Evolutionary conservation across 2,329 filamentous ascomycete species (phyloP).

Genomic region (Ophiostoma himal-ulmi): DNA sequence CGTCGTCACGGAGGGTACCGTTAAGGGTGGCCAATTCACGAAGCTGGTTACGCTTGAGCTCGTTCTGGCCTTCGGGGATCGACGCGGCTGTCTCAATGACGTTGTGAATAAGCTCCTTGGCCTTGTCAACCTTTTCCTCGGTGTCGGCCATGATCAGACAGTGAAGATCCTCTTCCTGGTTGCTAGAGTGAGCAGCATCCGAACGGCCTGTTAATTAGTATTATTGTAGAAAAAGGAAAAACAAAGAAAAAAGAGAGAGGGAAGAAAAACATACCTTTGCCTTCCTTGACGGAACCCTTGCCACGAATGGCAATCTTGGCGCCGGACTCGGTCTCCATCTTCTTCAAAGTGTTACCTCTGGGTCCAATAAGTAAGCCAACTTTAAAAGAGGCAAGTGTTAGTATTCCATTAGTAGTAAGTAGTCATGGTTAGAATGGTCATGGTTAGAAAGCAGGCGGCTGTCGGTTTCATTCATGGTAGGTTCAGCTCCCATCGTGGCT

Average conservation of each 20-base stretch:
- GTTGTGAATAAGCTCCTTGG: constrained; percentile 96
- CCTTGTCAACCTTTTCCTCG: constrained; percentile 99
- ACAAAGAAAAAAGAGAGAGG: background rate
- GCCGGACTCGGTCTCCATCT: constrained; percentile 95
- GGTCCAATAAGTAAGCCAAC: constrained; percentile 99
- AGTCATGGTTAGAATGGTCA: constrained; percentile 22
- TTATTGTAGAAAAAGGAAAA: background rate
- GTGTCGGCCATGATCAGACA: constrained; percentile 99
- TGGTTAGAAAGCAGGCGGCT: constrained; percentile 25
- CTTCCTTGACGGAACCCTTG: constrained; percentile 99
- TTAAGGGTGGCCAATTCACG: constrained; percentile 96
- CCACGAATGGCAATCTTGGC: constrained; percentile 99
- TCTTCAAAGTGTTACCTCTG: constrained; percentile 99
- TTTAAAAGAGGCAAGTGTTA: constrained; percentile 87
- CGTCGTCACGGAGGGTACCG: constrained; percentile 96
- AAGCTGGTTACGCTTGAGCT: constrained; percentile 97
- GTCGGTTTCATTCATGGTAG: constrained; percentile 25
- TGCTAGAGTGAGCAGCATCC: constrained; percentile 97
- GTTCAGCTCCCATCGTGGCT: constrained; percentile 29
- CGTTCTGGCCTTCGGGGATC: constrained; percentile 97
- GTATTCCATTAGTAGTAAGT: constrained; percentile 45
- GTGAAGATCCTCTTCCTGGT: constrained; percentile 98
- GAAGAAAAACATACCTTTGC: constrained; percentile 55
- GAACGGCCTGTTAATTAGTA: constrained; percentile 56
- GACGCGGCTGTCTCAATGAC: constrained; percentile 98